Evolutionary conservation across 371 early-diverging fungal species (phyloP).

Genomic region (Massospora cicadina): DNA sequence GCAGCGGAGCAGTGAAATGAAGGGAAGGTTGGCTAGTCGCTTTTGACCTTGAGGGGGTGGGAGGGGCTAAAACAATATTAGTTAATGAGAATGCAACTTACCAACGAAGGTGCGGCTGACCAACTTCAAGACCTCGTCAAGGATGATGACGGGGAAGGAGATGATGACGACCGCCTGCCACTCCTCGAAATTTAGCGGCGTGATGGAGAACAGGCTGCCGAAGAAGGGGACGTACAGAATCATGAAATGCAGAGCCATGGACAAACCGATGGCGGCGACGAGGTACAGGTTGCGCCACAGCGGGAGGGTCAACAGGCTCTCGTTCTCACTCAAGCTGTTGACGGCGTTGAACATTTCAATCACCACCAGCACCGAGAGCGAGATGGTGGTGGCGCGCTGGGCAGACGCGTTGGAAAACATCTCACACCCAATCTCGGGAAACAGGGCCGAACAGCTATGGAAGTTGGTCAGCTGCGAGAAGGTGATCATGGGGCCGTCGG

Average conservation of each 20-base stretch:
- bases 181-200: slow-evolving; percentile 66
- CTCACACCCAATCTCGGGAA: slow-evolving; percentile 81
- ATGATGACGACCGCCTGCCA: slow-evolving; percentile 84
- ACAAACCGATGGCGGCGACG: slow-evolving; percentile 59
- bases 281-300: slow-evolving; percentile 81
- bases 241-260: slow-evolving; percentile 83
- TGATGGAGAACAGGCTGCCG: slow-evolving; percentile 63
- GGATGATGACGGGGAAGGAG: slow-evolving; percentile 70
- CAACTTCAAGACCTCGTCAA: slow-evolving; percentile 86
- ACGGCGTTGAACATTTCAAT: slow-evolving; percentile 97
- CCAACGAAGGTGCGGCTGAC: slow-evolving; percentile 45
- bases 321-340: slow-evolving; percentile 84
- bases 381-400: slow-evolving; percentile 86
- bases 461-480: slow-evolving; percentile 79
- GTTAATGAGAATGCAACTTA: slow-evolving; percentile 1
- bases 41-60: not conserved
- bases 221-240: slow-evolving; percentile 77
- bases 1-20: too few species aligned
- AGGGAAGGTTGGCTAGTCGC: not conserved
- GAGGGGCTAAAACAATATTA: slow-evolving; percentile 1
- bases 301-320: slow-evolving; percentile 73
- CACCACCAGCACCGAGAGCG: slow-evolving; percentile 81
- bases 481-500: slow-evolving; percentile 65
- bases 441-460: slow-evolving; percentile 64
- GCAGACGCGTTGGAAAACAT: slow-evolving; percentile 66